Percentiles rank a stretch among this genome's conserved stretches.
phyloP scores from a whole-genome alignment of 352 stramenopile species.

The Thraustochytrium striatum region DNA sequence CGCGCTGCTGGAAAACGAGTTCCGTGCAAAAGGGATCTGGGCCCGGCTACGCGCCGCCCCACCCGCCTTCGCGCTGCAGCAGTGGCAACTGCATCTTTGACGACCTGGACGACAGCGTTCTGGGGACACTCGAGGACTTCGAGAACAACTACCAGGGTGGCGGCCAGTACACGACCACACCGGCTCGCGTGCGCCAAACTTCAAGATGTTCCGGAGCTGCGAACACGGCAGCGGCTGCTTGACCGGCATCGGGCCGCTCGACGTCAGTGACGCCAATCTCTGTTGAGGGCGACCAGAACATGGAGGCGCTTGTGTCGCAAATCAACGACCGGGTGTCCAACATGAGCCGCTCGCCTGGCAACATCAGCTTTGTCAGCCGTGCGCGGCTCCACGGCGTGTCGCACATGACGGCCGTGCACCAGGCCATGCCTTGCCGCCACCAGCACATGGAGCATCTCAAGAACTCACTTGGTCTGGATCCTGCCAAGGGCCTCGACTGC shows the following conservation, averaged over 20 bases:
- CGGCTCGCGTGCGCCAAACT: neutral
- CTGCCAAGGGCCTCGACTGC: neutral
- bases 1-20: conserved; percentile 25
- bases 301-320: conserved; percentile 4
- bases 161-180: no score
- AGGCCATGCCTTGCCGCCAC: neutral
- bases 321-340: conserved; percentile 9
- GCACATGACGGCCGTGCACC: neutral
- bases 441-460: neutral
- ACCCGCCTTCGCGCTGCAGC: conserved; percentile 17
- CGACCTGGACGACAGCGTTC: conserved; percentile 26
- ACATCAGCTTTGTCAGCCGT: conserved; percentile 24
- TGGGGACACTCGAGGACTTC: neutral
- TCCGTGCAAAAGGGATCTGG: neutral
- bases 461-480: neutral
- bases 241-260: neutral
- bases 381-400: neutral
- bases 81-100: conserved; percentile 40
- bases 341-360: conserved; percentile 29
- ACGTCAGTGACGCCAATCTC: neutral
- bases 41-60: neutral
- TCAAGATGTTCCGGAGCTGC: conserved; percentile 31
- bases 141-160: neutral
- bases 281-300: neutral
- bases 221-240: neutral